Conservation (phyloP, 192 early-diverging fungal genomes). For the Glomus cerebriforme region DNA sequence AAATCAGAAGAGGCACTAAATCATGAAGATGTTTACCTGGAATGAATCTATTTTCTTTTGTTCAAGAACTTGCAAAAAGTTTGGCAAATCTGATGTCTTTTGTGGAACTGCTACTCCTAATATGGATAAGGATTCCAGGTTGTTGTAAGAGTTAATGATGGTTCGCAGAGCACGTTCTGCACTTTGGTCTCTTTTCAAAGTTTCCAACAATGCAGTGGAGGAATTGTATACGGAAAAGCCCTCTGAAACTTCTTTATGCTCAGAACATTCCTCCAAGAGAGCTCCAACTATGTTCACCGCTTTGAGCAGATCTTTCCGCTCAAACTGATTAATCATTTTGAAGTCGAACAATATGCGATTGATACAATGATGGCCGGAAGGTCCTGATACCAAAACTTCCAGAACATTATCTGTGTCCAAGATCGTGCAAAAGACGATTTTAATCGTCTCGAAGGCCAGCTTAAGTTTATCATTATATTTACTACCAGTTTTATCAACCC, state of each 20-base stretch:
- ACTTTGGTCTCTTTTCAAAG: not conserved
- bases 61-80: not conserved
- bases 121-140: not conserved
- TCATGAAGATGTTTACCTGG: not conserved
- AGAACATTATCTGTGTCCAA: not conserved
- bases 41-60: not conserved
- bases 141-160: too few species aligned
- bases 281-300: not conserved
- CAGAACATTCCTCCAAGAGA: constrained; percentile 17
- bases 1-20: too few species aligned
- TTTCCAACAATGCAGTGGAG: not conserved
- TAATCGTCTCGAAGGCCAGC: not conserved
- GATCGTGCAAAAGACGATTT: not conserved
- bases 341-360: constrained; percentile 8
- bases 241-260: not conserved
- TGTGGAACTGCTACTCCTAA: not conserved
- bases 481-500: not conserved
- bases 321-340: not conserved
- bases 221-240: not conserved
- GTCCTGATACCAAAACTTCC: not conserved
- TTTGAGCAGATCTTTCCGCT: not conserved
- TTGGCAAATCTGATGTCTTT: not conserved
- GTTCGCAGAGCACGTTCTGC: too few species aligned
- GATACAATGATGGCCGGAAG: not conserved
- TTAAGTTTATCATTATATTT: not conserved